These are phyloP conservation scores for Diplocarpon rosae DNA, from an alignment of 2,329 filamentous ascomycete species.

Conservation along the genomic window DNA sequence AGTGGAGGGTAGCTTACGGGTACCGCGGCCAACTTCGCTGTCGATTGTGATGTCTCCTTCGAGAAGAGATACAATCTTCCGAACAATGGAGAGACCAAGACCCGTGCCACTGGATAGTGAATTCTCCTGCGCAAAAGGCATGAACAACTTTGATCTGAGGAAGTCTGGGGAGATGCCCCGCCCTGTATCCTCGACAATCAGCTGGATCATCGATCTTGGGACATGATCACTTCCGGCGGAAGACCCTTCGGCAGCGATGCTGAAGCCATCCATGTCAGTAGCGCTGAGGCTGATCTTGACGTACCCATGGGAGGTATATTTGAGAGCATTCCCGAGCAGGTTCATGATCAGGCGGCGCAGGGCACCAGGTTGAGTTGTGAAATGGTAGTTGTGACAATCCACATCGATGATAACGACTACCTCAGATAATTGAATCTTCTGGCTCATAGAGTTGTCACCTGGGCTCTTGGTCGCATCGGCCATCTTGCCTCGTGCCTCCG, in stretches of 20 bases:
- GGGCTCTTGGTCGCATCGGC: conserved; percentile 11
- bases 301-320: conserved; percentile 46
- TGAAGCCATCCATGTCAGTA: conserved; percentile 21
- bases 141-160: conserved; percentile 47
- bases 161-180: conserved; percentile 57
- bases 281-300: conserved; percentile 32
- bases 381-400: conserved; percentile 22
- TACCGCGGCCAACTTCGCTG: conserved; percentile 43
- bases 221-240: conserved; percentile 9
- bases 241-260: conserved; percentile 5
- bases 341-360: conserved; percentile 47
- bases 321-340: conserved; percentile 50
- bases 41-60: conserved; percentile 49
- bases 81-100: conserved; percentile 54
- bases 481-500: conserved; percentile 20
- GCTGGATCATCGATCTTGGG: conserved; percentile 32
- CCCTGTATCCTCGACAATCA: conserved; percentile 67
- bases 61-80: conserved; percentile 47
- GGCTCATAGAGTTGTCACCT: too few species aligned
- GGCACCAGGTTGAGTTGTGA: conserved; percentile 44
- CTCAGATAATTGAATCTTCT: too few species aligned
- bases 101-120: conserved; percentile 50
- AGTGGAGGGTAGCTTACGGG: too few species aligned
- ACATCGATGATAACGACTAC: conserved; percentile 25
- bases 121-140: conserved; percentile 54